Evolutionary conservation across 1,284 basidiomycete species (phyloP).

Genomic region (Puccinia hordei): DNA sequence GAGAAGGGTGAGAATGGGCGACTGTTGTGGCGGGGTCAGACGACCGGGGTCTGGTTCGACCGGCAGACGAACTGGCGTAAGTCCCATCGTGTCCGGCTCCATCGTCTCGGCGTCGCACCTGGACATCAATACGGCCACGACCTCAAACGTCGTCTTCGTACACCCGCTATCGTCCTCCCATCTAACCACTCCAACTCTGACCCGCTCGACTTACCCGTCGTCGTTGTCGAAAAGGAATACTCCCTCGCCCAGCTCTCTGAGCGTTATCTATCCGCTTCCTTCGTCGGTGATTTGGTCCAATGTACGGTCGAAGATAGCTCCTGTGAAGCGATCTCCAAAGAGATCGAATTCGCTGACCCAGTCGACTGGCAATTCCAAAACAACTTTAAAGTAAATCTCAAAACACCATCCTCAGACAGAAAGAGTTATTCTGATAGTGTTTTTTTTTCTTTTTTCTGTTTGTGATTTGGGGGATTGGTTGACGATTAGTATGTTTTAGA

Average conservation of each 20-base stretch:
- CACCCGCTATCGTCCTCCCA: neutral
- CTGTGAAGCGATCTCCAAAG: slow-evolving; percentile 51
- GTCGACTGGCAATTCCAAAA: slow-evolving; percentile 49
- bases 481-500: slow-evolving; percentile 38
- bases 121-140: neutral
- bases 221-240: slow-evolving; percentile 56
- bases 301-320: slow-evolving; percentile 53
- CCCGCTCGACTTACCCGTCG: slow-evolving; percentile 58
- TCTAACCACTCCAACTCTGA: slow-evolving; percentile 19
- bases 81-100: slow-evolving; percentile 60
- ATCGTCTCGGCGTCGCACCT: slow-evolving; percentile 56
- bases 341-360: slow-evolving; percentile 52
- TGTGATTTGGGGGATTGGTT: neutral
- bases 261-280: slow-evolving; percentile 60
- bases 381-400: slow-evolving; percentile 24
- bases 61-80: slow-evolving; percentile 59
- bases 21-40: slow-evolving; percentile 61
- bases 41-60: slow-evolving; percentile 61
- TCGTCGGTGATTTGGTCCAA: slow-evolving; percentile 57
- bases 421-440: slow-evolving; percentile 3
- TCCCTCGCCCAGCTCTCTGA: slow-evolving; percentile 22
- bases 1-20: slow-evolving; percentile 61
- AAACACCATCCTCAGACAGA: slow-evolving; percentile 19
- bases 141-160: slow-evolving; percentile 18
- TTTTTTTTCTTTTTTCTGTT: neutral